Base-by-base conservation (phyloP, 176 grass and related monocot species). In the Pontederia crassipes region DNA sequence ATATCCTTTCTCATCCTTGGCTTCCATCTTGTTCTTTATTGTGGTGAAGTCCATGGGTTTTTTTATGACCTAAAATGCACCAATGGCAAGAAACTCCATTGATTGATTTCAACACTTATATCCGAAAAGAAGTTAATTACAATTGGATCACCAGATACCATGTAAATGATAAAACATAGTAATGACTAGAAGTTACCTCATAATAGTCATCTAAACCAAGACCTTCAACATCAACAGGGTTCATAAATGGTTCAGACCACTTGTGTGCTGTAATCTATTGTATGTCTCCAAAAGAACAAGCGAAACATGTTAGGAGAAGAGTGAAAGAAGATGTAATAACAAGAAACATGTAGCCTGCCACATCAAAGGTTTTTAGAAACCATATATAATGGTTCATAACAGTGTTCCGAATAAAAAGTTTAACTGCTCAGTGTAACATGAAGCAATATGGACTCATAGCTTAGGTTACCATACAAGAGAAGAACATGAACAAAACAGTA, bases 11-110 rank as follows among this genome's bases (percentile, higher is more conserved):
- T 73, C 84, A 75, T 85, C 84, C 48, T 83, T 97, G 49, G 72
- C 79, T 83, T 97, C 93, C 93, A 97, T 97, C 75, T 80, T 83
- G 1, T 81, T 92, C 58, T 77, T 80, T 52, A 92, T 86, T 45
- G 93, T 97, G 16, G 73, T 78, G 60, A 97, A 88, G 60, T 91
- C 93, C 93, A 97, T 97, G 65, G 87, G 93, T 52, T 97, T 81
- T 48, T 86, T 72, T 54, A 97, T 90, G 71, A 97, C 79, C 93
- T 97, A 71, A 16, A 74, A 62, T 46, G 59, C 11, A 62, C 6
- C 32, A 7, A 40, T 40, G 32, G 32, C 32, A 40, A 40, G 6
- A 40, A 40, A 40, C 6, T 7, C 6, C 32, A 40, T 40, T 40
- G 32, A 40, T 40, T 40, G 32, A 3, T 40, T 40, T 40, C 2